Evolutionary conservation across 306 rosid genomes (phyloP).

Genomic region (Glycine tomentella): DNA sequence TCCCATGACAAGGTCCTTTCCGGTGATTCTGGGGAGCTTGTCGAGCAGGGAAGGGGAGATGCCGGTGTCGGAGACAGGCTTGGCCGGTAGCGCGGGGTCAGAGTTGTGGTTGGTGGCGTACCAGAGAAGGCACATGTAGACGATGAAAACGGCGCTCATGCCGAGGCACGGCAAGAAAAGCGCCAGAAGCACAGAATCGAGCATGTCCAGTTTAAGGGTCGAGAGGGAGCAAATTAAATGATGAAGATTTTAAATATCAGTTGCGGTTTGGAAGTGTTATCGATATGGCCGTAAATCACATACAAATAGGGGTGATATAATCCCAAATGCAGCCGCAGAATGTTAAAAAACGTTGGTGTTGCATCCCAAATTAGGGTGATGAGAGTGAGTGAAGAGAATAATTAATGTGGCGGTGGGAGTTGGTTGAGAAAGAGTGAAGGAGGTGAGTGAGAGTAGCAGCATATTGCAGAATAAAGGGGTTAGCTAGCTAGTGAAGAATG

Average conservation of each 20-base stretch:
- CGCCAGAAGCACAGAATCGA: slow-evolving; percentile 67
- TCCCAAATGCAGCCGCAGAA: too few relatives aligned
- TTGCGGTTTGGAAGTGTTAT: too few relatives aligned
- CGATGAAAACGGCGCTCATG: slow-evolving; percentile 63
- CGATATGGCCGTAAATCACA: too few relatives aligned
- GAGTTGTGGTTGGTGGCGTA: slow-evolving; percentile 57
- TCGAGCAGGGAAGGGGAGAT: slow-evolving; percentile 67
- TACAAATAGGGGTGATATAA: too few relatives aligned
- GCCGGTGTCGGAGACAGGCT: slow-evolving; percentile 52
- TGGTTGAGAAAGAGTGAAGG: background rate
- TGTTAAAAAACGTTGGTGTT: too few relatives aligned
- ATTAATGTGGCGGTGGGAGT: slow-evolving; percentile 48
- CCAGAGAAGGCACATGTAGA: slow-evolving; percentile 78
- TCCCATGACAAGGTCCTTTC: slow-evolving; percentile 57
- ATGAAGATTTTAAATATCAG: too few relatives aligned
- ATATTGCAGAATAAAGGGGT: background rate
- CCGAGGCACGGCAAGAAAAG: slow-evolving; percentile 76
- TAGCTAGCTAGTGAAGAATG: background rate
- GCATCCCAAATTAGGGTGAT: too few relatives aligned
- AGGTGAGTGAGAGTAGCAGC: background rate
- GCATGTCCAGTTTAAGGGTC: slow-evolving; percentile 41
- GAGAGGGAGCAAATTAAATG: too few relatives aligned
- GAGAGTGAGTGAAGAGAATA: background rate
- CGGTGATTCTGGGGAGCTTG: slow-evolving; percentile 61
- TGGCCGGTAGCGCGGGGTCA: slow-evolving; percentile 38